Base-by-base conservation (phyloP, 2,329 filamentous ascomycete genomes). In the Dothideomycetidae sp. region DNA sequence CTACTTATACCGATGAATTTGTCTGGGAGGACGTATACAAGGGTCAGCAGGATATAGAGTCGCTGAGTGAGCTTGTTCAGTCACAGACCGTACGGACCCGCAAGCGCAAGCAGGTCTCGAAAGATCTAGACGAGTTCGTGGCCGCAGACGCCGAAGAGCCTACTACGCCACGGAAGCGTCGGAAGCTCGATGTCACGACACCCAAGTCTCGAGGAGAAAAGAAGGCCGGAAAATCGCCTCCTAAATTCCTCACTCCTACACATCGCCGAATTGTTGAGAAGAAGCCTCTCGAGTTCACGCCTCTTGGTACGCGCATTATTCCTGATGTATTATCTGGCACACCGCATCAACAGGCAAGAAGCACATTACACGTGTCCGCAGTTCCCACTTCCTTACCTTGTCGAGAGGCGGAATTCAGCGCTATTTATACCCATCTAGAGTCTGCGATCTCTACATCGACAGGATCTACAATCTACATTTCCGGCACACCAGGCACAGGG, bases 401-500 rank as follows among this genome's bases (percentile, higher is more conserved):
- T 53, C 78, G 90, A 43, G 88, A 94, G 53, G 75, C 75, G 21
- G 92, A 98, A 54, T 98, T 98, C 57, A 74, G 78, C 7, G 75
- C 82, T 2, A 90, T 98, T 5, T 94, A 96, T 53, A 82, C 82
- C 3, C 84, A 96, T 56, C 75, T 98, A 21, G 86, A 93, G 53
- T 81, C 84, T 5, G 90, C 92, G 36, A 98, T 98, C 52, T 80
- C 80, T 10, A 88, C 93, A 47, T 90, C 88, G 12, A 82, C 81
- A 2, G 92, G 92, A 10, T 82, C 88, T 18, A 98, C 92, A 57
- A 96, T 98, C 53, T 98, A 98, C 60, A 98, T 98, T 42, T 96
- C 90, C 1, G 90, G 90, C n/a, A 96, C 88, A 0, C 90, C 92
- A 0, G 90, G 92, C 5, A 98, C 90, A 0, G 90, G 90, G 18